Base-by-base conservation (phyloP, 78 protist species). In the Andalucia godoyi region DNA sequence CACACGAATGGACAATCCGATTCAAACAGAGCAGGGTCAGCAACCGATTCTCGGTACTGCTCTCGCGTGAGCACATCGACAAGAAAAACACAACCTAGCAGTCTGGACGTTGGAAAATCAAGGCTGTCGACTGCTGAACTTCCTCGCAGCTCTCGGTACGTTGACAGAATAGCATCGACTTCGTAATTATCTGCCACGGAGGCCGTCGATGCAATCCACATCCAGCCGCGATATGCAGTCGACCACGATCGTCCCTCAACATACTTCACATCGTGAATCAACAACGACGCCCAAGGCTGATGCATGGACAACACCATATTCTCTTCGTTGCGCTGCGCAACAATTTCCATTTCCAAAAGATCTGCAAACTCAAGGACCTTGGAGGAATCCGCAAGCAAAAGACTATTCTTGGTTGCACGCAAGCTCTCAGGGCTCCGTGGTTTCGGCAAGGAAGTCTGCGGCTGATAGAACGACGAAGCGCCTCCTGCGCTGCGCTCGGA, bases 211-310 rank as follows among this genome's bases (percentile, higher is more conserved):
- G 80, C 77, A 34, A 82, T 82, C 83, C 87, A 81, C 13, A 81
- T 62, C 27, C 79, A 30, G 5, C 85, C 85, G 1, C 80, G 64
- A 51, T 69, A 72, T 33, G 40, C 10, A 39, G 58, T 15, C 27
- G 29, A 25, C 85, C 85, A 80, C 34, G 10, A 2, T 8, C 85
- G 70, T 2, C 85, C 85, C 34, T 81, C 87, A 41, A 64, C 70
- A 36, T 17, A 40, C 58, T 82, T 82, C 77, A 82, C 66, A 29
- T 82, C 88, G 23, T 41, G 6, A 1, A 82, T 76, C 12, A 76
- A 57, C 36, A 82, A 49, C 32, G 75, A 54, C 6, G 88, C 88
- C 81, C 82, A 82, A 4, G 88, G 88, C 71, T 81, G 81, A 36
- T 82, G 88, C 88, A 82, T 76, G 40, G 54, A 33, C 64, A 82